Evolutionary conservation across 352 stramenopile genomes (phyloP), one percentile per base, ranked within the genome.

Genomic region (Phytophthora macrochlamydospora): DNA sequence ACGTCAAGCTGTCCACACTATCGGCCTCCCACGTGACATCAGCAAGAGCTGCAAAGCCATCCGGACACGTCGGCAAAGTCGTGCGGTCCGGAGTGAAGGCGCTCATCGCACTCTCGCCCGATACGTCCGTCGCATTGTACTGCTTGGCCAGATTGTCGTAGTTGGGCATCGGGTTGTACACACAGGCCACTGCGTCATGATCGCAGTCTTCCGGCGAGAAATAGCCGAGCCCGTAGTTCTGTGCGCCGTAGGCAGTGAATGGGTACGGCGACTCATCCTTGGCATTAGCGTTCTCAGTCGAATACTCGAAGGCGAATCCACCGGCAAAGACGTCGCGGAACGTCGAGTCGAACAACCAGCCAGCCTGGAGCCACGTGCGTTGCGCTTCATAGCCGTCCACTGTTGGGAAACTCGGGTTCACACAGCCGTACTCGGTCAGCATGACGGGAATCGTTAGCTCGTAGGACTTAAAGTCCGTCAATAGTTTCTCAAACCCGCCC

Each of bases 141-240:
- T 85, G 62, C 14, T 62, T 51, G 1, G 71, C 66, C 2, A 96
- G 53, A 33, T 57, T 67, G 7, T 89, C 60, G 56, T 69, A 95
- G 55, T 91, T 91, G n/a, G 85, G 85, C 74, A 91, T 92, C 3
- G 62, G 74, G 32, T 87, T 88, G 68, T 90, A 95, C 11, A 65
- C 65, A 60, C 89, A 97, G 9, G 65, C 45, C 11, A 78, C 76
- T 24, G 59, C 71, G 5, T 73, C 54, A 51, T 93, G 76, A 38
- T 95, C 80, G 49, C 87, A 97, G 35, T 85, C 62, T 9, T 76
- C 75, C 0, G 87, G 87, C 9, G 70, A 78, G 46, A 87, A 94
- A 65, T 92, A 97, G 0, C 89, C 89, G 5, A 95, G 49, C 7
- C 89, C 89, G 43, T 94, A 97, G 59, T 94, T 93, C 57, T 89